Evolutionary conservation across 208 protist genomes (phyloP).

Genomic region (Strigomonas culicis): DNA sequence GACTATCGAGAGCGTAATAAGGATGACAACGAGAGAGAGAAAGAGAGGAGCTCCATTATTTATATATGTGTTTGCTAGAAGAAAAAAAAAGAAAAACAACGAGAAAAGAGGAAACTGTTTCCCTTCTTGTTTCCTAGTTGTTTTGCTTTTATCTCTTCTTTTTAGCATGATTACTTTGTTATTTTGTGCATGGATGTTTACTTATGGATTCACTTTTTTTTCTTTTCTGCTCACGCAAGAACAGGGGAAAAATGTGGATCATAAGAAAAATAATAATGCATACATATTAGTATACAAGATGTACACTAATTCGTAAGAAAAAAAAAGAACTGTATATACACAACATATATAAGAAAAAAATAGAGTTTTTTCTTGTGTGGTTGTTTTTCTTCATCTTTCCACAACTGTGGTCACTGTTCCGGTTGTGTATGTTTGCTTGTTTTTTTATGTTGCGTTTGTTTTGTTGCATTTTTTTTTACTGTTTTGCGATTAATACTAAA

Average conservation of each 20-base stretch:
- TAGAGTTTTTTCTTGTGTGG: too few species aligned
- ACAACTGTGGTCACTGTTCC: constrained; percentile 3
- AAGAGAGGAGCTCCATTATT: background rate
- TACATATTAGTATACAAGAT: too few species aligned
- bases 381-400: too few species aligned
- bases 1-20: background rate
- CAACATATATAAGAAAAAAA: too few species aligned
- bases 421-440: constrained; percentile 7
- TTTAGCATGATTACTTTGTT: background rate
- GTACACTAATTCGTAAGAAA: too few species aligned
- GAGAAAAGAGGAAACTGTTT: constrained; percentile 7
- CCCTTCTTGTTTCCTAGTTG: background rate
- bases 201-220: background rate
- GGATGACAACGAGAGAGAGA: background rate
- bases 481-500: background rate
- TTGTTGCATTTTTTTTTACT: background rate
- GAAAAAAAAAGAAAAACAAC: constrained; percentile 8
- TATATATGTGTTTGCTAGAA: background rate
- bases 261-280: constrained; percentile 12
- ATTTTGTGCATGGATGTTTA: background rate
- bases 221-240: background rate
- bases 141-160: background rate
- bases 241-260: too few species aligned
- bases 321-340: too few species aligned
- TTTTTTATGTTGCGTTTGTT: background rate